Conservation (phyloP, 352 stramenopile species). For the Globisporangium cystogenes region DNA sequence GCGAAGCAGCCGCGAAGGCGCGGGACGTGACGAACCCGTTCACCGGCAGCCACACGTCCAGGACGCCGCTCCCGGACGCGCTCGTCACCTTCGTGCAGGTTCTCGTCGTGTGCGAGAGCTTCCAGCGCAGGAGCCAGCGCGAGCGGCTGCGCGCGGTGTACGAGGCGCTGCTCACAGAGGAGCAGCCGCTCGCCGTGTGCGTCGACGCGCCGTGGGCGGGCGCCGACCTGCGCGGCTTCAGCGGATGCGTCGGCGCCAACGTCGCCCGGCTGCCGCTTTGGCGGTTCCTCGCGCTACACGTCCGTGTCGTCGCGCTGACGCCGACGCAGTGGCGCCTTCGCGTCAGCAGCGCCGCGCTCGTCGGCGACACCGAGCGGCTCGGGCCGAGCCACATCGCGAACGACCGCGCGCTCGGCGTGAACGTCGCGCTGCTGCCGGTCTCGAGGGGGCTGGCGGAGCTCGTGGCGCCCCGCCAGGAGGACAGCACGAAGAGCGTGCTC, state of each 20-base stretch:
- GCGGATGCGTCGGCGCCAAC: slow-evolving; percentile 20
- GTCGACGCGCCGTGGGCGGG: neutral
- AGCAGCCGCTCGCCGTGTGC: neutral
- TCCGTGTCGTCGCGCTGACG: slow-evolving; percentile 42
- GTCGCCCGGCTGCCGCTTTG: slow-evolving; percentile 37
- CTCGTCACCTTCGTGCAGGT: slow-evolving; percentile 41
- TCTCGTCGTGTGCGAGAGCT: slow-evolving; percentile 41
- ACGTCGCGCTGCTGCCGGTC: slow-evolving; percentile 24
- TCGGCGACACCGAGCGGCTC: slow-evolving; percentile 45
- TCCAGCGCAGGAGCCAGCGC: slow-evolving; percentile 34
- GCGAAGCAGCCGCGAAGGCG: slow-evolving; percentile 27
- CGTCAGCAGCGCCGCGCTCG: slow-evolving; percentile 4
- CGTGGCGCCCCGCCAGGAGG: slow-evolving; percentile 36
- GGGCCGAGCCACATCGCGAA: slow-evolving; percentile 46
- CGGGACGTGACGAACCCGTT: slow-evolving; percentile 40
- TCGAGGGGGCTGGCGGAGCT: slow-evolving; percentile 30
- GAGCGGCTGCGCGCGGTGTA: slow-evolving; percentile 50
- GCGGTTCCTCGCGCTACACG: slow-evolving; percentile 31
- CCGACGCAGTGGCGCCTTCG: slow-evolving; percentile 31
- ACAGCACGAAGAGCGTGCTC: slow-evolving; percentile 26
- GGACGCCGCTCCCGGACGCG: slow-evolving; percentile 22
- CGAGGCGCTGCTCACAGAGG: slow-evolving; percentile 15
- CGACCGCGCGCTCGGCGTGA: slow-evolving; percentile 36
- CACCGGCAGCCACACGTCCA: slow-evolving; percentile 15
- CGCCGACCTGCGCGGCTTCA: slow-evolving; percentile 24